These are phyloP conservation scores for Echites panduratus DNA, from an alignment of 257 asterid species.

Conservation along the genomic window DNA sequence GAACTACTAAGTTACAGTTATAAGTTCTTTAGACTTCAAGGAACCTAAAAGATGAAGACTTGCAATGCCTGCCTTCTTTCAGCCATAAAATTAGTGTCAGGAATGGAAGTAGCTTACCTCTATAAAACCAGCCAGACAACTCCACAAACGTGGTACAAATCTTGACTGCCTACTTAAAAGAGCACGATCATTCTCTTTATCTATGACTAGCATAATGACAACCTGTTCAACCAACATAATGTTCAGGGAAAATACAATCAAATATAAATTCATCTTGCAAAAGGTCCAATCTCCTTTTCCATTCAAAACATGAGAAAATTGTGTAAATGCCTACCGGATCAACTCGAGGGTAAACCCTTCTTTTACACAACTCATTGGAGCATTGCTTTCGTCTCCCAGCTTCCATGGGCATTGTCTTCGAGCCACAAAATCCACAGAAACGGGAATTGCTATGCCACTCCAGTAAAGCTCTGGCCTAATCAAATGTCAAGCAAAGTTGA, in stretches of 20 bases:
- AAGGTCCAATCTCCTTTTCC: not conserved
- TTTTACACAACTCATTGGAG: constrained; percentile 69
- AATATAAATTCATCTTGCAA: constrained; percentile 3
- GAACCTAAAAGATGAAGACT: not conserved
- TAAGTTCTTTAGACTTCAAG: not conserved
- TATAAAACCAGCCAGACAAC: constrained; percentile 95
- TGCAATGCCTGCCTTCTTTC: not conserved
- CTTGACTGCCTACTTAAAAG: constrained; percentile 85
- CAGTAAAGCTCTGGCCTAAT: constrained; percentile 82
- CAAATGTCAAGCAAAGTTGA: constrained; percentile 9
- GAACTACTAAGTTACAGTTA: not conserved
- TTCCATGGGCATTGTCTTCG: constrained; percentile 54
- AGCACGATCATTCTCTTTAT: constrained; percentile 79
- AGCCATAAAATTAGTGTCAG: not conserved
- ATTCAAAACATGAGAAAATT: constrained; percentile 1
- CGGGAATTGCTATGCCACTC: constrained; percentile 78
- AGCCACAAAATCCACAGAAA: constrained; percentile 86
- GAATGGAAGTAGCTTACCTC: constrained; percentile 44
- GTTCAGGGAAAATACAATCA: constrained; percentile 8
- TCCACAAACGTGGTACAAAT: constrained; percentile 98
- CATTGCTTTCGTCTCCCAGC: constrained; percentile 91
- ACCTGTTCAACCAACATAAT: constrained; percentile 43
- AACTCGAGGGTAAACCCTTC: constrained; percentile 84
- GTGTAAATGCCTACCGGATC: constrained; percentile 70
- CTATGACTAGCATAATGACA: constrained; percentile 92